Base-by-base conservation (phyloP, 2,329 filamentous ascomycete species). In the Fusarium gaditjirri region DNA sequence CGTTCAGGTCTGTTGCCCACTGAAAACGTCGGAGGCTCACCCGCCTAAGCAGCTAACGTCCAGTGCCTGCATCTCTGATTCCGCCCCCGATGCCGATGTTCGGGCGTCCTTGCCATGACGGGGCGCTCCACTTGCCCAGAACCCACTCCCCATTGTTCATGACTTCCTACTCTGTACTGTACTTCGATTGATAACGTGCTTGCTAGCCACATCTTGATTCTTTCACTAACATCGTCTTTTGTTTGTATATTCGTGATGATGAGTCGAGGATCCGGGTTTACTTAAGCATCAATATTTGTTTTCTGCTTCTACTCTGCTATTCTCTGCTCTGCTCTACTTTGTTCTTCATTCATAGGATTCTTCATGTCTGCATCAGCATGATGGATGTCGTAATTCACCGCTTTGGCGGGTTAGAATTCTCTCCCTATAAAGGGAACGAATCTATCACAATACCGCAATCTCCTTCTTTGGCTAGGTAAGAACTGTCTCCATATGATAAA, bases 301-400 rank as follows among this genome's bases (percentile, higher is more conserved):
- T 31, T n/a, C 25, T 39, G 17, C 49, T 56, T 38, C 29, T 61
- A 38, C 19, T 54, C 35, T 47, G 35, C 33, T 41, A 19, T 46
- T 25, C 36, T 41, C 41, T 57, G 36, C 17, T 41, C 41, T 57
- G 36, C 17, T 21, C 46, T n/a, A 39, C 23, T 36, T 19, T 21
- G 47, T 35, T 53, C 44, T 49, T 23, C 47, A 55, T 46, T 33
- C 35, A 29, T 52, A 21, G 31, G 41, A 44, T 46, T 47, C 62
- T 61, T 53, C 38, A 73, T 75, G 69, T 55, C 63, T 62, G 29
- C 50, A 46, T 52, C 50, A 58, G 57, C 70, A 80, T 75, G 55
- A 77, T 77, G 78, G 79, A 81, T 72, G 64, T 80, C 66, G 70
- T 77, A 68, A 77, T 80, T 47, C 74, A 78, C 71, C 78, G 78